phyloP scores from a whole-genome alignment of 345 rosid genomes.

The Streptanthus diversifolius region DNA sequence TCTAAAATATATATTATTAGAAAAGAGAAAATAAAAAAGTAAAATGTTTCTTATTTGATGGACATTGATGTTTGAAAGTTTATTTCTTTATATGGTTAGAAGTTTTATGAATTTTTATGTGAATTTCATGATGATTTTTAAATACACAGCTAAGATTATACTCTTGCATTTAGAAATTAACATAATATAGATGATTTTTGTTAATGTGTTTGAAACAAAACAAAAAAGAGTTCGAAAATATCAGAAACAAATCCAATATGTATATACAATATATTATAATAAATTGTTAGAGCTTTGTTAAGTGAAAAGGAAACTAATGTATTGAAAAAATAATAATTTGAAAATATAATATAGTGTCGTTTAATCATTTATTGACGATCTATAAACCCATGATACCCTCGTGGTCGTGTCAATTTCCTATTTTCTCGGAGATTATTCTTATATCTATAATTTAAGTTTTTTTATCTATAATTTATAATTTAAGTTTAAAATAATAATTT shows the following conservation, averaged over 20 bases:
- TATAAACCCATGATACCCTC: conserved; percentile 35
- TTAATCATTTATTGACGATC: conserved; percentile 21
- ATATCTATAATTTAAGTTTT: conserved; percentile 9
- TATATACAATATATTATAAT: background rate
- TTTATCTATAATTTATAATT: conserved; percentile 22
- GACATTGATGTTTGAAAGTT: background rate
- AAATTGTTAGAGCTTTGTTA: background rate
- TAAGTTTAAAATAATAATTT: background rate
- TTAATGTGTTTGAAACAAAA: background rate
- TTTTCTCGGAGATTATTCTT: conserved; percentile 20
- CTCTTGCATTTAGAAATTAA: background rate
- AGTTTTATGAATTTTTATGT: background rate
- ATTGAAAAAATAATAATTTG: background rate
- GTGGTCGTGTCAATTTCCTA: conserved; percentile 36
- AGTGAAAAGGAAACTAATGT: background rate
- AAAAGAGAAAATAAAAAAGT: background rate
- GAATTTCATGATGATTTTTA: background rate
- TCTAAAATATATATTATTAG: background rate
- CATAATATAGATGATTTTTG: background rate
- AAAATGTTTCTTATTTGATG: background rate
- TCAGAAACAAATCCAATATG: background rate
- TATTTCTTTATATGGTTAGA: background rate
- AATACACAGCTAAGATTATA: background rate
- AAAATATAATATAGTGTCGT: background rate
- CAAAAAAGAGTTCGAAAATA: background rate